Evolutionary conservation across 2,329 filamentous ascomycete species (phyloP).

Genomic region (Sarocladium kiliense): DNA sequence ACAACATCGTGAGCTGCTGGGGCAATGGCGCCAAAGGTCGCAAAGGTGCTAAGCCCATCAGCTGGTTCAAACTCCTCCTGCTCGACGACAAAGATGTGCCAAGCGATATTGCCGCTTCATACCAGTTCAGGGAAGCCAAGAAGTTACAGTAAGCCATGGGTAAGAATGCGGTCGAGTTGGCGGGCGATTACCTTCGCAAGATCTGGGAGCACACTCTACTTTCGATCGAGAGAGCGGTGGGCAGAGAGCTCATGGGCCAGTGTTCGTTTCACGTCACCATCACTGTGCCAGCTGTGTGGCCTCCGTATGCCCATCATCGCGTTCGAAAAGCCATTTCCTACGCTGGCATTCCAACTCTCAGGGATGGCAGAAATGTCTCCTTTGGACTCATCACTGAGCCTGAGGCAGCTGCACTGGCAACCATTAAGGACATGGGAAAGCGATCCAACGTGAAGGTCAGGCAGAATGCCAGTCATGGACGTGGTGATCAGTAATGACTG

Average conservation of each 20-base stretch:
- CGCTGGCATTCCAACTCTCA: conserved; percentile 29
- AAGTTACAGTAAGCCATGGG: not conserved
- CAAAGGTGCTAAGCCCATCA: conserved; percentile 20
- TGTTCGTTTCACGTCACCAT: conserved; percentile 29
- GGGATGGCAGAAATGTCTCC: conserved; percentile 9
- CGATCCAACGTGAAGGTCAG: too few species aligned
- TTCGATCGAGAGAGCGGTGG: not conserved
- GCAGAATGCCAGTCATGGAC: too few species aligned
- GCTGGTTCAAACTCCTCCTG: conserved; percentile 39
- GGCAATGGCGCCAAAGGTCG: conserved; percentile 23
- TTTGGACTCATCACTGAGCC: conserved; percentile 36
- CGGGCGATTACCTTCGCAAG: conserved; percentile 18
- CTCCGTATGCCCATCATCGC: conserved; percentile 26
- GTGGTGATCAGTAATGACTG: too few species aligned
- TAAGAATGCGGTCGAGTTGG: conserved; percentile 18
- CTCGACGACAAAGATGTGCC: conserved; percentile 26
- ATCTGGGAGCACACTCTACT: conserved; percentile 19
- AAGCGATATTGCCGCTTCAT: conserved; percentile 14
- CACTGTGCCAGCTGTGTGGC: conserved; percentile 42
- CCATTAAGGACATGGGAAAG: conserved; percentile 21
- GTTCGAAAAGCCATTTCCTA: conserved; percentile 30
- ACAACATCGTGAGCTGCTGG: conserved; percentile 16
- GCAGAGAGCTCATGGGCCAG: not conserved
- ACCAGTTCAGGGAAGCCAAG: conserved; percentile 16
- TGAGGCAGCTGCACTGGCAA: conserved; percentile 38